These are phyloP conservation scores for Taiwanofungus camphoratus DNA, from an alignment of 1,284 basidiomycete species.

Conservation along the genomic window DNA sequence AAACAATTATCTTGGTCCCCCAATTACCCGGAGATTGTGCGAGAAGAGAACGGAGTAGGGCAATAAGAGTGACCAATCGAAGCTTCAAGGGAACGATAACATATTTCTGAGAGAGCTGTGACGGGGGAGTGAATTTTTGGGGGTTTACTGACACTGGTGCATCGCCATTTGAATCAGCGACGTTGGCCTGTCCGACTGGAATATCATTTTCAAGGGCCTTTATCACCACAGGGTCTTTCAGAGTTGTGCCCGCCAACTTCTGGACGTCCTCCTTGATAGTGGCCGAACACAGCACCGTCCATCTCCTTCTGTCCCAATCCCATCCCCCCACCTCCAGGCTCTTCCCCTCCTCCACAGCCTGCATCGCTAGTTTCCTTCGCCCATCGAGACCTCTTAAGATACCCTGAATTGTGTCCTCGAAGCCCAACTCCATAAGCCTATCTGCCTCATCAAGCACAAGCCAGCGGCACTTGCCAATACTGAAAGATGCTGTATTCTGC, in stretches of 20 bases:
- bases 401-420: constrained; percentile 64
- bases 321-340: constrained; percentile 74
- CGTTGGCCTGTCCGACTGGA: constrained; percentile 17
- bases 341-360: constrained; percentile 67
- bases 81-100: constrained; percentile 91
- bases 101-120: constrained; percentile 93
- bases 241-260: constrained; percentile 80
- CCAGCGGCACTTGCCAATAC: constrained; percentile 92
- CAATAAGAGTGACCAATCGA: constrained; percentile 85
- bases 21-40: constrained; percentile 46
- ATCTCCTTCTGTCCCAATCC: constrained; percentile 75
- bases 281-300: constrained; percentile 93
- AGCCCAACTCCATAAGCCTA: constrained; percentile 70
- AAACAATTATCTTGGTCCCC: constrained; percentile 82
- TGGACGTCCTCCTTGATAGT: constrained; percentile 96
- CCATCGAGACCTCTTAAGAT: constrained; percentile 87
- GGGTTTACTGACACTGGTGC: constrained; percentile 15
- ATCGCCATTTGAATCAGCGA: constrained; percentile 5
- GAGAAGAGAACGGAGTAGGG: constrained; percentile 76
- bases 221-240: constrained; percentile 70
- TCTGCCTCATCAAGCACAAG: constrained; percentile 97
- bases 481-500: constrained; percentile 83
- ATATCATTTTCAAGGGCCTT: constrained; percentile 54
- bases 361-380: constrained; percentile 64
- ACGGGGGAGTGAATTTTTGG: constrained; percentile 87